phyloP scores from a whole-genome alignment of 331 rosid genomes.

The Saraca asoca region DNA sequence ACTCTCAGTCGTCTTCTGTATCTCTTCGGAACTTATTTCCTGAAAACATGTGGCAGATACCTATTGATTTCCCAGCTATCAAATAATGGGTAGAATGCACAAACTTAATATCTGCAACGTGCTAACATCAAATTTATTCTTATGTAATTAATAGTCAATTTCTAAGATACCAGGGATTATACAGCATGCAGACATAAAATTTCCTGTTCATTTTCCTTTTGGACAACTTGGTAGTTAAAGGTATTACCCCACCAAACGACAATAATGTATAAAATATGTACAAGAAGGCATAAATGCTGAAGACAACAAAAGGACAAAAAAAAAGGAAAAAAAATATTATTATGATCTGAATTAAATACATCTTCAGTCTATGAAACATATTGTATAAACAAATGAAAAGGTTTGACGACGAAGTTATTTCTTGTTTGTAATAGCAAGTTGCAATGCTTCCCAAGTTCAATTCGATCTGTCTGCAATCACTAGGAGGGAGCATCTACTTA shows the following conservation, averaged over 20 bases:
- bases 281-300: neutral
- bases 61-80: slow-evolving; percentile 26
- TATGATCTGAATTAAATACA: neutral
- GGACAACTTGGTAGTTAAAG: neutral
- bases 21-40: slow-evolving; percentile 75
- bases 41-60: slow-evolving; percentile 39
- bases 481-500: too few species aligned
- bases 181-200: neutral
- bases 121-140: slow-evolving; percentile 18
- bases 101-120: neutral
- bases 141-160: neutral
- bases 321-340: neutral
- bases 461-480: too few species aligned
- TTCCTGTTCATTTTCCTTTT: neutral
- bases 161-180: neutral
- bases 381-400: neutral
- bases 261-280: neutral
- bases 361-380: neutral
- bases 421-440: too few species aligned
- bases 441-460: too few species aligned
- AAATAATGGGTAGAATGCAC: slow-evolving; percentile 33
- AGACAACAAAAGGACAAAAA: neutral
- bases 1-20: slow-evolving; percentile 47
- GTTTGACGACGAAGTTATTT: neutral
- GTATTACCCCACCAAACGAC: neutral